phyloP scores from a whole-genome alignment of 2,329 filamentous ascomycete species.

The Arthrobotrys iridis region DNA sequence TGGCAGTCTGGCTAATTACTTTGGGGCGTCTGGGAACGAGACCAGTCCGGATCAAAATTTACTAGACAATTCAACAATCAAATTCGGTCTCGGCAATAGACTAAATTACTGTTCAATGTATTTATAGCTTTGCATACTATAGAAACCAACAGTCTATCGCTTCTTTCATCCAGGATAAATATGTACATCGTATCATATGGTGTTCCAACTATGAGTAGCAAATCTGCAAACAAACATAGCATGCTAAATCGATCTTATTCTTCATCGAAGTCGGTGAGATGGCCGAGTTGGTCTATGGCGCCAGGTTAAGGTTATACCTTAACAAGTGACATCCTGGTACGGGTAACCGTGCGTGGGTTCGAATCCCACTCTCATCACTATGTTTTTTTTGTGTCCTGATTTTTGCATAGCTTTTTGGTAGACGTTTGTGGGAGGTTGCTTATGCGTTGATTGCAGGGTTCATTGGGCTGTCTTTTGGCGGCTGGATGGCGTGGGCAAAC shows the following conservation, averaged over 20 bases:
- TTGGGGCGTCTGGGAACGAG: too few species aligned
- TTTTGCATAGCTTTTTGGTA: slow-evolving; percentile 19
- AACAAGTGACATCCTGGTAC: slow-evolving; percentile 56
- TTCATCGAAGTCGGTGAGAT: slow-evolving; percentile 56
- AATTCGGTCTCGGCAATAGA: too few species aligned
- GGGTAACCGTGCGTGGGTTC: slow-evolving; percentile 58
- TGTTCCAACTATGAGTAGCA: too few species aligned
- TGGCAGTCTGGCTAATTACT: too few species aligned
- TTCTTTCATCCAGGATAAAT: too few species aligned
- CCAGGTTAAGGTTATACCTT: slow-evolving; percentile 58
- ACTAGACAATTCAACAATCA: too few species aligned
- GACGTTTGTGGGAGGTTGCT: background rate
- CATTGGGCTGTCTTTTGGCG: background rate
- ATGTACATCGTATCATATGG: too few species aligned
- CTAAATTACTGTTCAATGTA: too few species aligned
- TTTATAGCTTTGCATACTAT: too few species aligned
- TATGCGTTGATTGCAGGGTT: background rate
- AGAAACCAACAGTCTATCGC: too few species aligned
- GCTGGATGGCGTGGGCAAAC: background rate
- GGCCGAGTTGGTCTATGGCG: slow-evolving; percentile 58
- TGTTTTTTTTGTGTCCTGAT: slow-evolving; percentile 49
- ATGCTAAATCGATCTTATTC: background rate
- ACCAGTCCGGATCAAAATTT: too few species aligned
- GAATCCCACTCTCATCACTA: slow-evolving; percentile 58
- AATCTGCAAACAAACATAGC: slow-evolving; percentile 34